Evolutionary conservation across 345 rosid genomes (phyloP).

Genomic region (Geranium brycei): DNA sequence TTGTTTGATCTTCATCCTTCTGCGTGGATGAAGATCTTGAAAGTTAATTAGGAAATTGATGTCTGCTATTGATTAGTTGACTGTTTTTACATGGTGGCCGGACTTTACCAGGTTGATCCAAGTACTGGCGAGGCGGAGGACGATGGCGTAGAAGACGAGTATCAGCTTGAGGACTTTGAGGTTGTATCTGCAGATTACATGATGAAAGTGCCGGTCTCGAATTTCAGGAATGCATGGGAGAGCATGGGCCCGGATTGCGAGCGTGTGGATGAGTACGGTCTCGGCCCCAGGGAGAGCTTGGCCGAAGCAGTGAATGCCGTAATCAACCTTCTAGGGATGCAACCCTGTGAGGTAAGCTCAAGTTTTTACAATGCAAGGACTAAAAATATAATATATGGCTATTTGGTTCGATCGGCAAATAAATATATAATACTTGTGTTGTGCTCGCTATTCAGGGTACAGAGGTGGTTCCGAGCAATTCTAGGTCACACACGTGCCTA

Average conservation of each 20-base stretch:
- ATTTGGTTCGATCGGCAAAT: too few relatives aligned
- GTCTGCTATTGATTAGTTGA: too few relatives aligned
- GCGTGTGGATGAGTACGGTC: conserved; percentile 92
- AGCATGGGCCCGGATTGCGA: conserved; percentile 62
- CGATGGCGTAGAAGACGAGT: conserved; percentile 96
- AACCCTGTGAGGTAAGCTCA: conserved; percentile 70
- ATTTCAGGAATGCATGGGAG: conserved; percentile 98
- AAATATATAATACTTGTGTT: too few relatives aligned
- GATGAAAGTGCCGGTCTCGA: conserved; percentile 71
- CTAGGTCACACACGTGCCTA: conserved; percentile 88
- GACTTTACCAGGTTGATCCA: conserved; percentile 61
- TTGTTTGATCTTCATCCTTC: too few relatives aligned
- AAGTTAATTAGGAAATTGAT: too few relatives aligned
- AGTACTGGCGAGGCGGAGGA: conserved; percentile 83
- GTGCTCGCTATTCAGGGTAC: conserved; percentile 50
- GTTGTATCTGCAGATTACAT: conserved; percentile 87
- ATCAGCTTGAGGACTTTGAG: conserved; percentile 94
- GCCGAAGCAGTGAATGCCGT: conserved; percentile 77
- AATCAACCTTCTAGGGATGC: conserved; percentile 93
- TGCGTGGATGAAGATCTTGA: too few relatives aligned
- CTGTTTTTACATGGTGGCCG: not conserved
- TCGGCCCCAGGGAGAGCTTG: conserved; percentile 85
- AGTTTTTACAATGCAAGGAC: too few relatives aligned
- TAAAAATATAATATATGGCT: too few relatives aligned
- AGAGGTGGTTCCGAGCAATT: conserved; percentile 64